Evolutionary conservation across 441 rosid species (phyloP), one percentile per base, ranked within the genome.

Genomic region (Geranium incanum): DNA sequence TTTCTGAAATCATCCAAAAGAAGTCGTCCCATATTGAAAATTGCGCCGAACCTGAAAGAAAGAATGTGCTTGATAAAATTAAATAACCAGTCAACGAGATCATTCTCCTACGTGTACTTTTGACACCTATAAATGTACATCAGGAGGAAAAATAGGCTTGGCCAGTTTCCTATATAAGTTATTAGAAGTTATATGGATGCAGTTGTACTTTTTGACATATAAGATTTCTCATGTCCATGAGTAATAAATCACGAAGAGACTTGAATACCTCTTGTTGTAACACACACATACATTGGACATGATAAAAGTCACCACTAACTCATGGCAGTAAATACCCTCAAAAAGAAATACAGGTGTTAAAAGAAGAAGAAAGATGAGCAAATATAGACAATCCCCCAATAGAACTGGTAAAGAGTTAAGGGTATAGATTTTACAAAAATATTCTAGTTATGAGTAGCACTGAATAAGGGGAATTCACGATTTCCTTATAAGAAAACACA

Each of bases 11-110:
- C 97, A 94, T 94, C 97, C 71, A 86, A 69, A 64, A 88, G 50
- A 78, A 92, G 96, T 57, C 91, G 78, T 6, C 86, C 95, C 92
- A 92, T 76, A 68, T 92, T 94, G 89, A 94, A 94, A 67, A 90
- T 78, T 37, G 87, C 80, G 28, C 99, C 97, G 74, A 89, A 94
- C 80, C 97, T 93, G 81, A 18, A 64, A 72, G 78, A 75, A 50
- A 9, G 57, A 11, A 9, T 1, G 12, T 43, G 50, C 11, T 43
- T 6, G 12, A 11, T 11, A 48, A n/a, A 11, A 48, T 13, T 45
- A 45, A 4, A 45, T 45, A 45, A 45, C 52, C 52, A 45, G 33
- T 2, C 33, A 28, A 28, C 33, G 33, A 28, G 33, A 28, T 28
- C 33, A 28, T 28, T 28, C 33, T 28, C 33, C 33, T 28, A 28